Conservation (phyloP, 345 rosid species). For the Pelargonium nanum region DNA sequence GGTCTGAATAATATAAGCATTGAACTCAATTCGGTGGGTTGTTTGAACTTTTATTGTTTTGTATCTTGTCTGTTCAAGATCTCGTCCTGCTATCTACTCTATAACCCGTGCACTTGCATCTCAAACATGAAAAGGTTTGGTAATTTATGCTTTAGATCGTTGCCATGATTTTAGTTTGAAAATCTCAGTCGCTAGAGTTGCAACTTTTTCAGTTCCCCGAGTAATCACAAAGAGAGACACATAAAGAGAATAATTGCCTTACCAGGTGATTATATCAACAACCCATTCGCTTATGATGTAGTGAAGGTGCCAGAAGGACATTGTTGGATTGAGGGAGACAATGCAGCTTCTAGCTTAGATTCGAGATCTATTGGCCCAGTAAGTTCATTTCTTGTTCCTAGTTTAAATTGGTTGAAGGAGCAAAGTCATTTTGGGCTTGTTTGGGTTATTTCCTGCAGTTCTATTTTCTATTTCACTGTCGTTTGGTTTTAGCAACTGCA, state of each 20-base stretch:
- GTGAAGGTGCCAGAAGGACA: constrained; percentile 70
- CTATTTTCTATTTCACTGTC: too few relatives aligned
- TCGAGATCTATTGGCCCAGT: constrained; percentile 83
- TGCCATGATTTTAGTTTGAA: constrained; percentile 11
- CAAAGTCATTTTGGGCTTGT: too few relatives aligned
- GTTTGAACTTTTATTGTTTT: too few relatives aligned
- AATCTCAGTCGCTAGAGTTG: not conserved
- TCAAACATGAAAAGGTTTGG: not conserved
- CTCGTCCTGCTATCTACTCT: not conserved
- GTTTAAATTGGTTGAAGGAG: not conserved
- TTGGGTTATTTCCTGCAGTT: too few relatives aligned
- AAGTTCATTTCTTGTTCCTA: constrained; percentile 21
- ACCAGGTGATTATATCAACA: constrained; percentile 82
- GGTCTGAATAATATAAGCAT: too few relatives aligned
- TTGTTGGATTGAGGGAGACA: constrained; percentile 97
- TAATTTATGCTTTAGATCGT: not conserved
- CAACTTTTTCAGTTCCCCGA: constrained; percentile 55
- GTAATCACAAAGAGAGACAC: constrained; percentile 49
- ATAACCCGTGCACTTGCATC: not conserved
- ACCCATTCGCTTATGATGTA: constrained; percentile 35
- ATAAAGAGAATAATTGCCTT: constrained; percentile 82
- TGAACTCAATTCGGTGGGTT: too few relatives aligned
- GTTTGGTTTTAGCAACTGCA: too few relatives aligned
- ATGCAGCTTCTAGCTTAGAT: constrained; percentile 51
- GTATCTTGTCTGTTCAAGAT: not conserved